These are phyloP conservation scores for Podila epicladia DNA, from an alignment of 192 early-diverging fungal genomes.

Conservation along the genomic window DNA sequence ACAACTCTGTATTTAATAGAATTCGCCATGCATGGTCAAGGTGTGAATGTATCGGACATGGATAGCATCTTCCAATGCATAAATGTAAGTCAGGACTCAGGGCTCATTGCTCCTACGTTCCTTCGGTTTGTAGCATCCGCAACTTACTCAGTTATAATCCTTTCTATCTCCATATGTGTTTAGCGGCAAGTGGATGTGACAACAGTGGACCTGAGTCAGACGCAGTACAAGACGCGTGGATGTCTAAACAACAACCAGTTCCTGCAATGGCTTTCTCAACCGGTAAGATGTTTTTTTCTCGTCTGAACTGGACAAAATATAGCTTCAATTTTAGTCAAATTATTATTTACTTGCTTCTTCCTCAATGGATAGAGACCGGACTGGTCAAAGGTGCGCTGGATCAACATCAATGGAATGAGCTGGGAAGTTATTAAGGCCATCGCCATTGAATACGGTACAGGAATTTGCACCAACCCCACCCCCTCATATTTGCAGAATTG, in stretches of 20 bases:
- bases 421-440: constrained; percentile 50
- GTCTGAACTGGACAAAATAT: neutral
- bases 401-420: constrained; percentile 54
- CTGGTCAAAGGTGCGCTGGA: constrained; percentile 52
- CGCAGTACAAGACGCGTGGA: neutral
- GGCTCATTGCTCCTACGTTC: neutral
- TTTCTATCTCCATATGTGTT: too few relatives aligned
- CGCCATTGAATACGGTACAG: constrained; percentile 29
- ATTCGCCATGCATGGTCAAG: constrained; percentile 3
- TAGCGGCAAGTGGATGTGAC: constrained; percentile 7
- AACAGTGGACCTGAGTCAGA: constrained; percentile 4
- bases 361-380: constrained; percentile 20
- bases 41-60: constrained; percentile 5
- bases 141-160: neutral
- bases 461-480: neutral
- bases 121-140: neutral
- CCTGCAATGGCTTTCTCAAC: constrained; percentile 3
- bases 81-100: neutral
- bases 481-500: neutral
- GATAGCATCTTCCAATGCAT: constrained; percentile 11
- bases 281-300: neutral
- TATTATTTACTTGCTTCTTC: neutral
- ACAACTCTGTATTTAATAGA: neutral
- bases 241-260: constrained; percentile 2
- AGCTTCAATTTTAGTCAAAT: neutral